Percentiles rank a stretch among this genome's conserved stretches.
These are phyloP conservation scores for Fusarium nanum DNA, from an alignment of 2,329 filamentous ascomycete species.

Conservation along the genomic window DNA sequence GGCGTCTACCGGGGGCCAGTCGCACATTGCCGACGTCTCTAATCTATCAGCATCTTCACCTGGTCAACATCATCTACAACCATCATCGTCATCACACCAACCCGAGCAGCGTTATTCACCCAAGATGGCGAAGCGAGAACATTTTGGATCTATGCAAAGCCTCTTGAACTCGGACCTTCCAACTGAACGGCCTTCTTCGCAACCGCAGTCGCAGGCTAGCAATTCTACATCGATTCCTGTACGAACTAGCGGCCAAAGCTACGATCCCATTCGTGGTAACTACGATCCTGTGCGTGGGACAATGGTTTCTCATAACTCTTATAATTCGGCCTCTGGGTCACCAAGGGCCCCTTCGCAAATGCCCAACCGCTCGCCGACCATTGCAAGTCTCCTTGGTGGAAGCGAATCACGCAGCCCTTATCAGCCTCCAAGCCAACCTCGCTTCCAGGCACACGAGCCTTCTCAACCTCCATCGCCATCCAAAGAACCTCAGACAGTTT, in stretches of 20 bases:
- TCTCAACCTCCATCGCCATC: constrained; percentile 59
- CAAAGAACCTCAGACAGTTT: constrained; percentile 50
- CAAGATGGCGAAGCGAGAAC: constrained; percentile 64
- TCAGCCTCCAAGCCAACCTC: constrained; percentile 46
- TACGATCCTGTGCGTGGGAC: constrained; percentile 74
- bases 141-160: constrained; percentile 64
- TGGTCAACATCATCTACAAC: constrained; percentile 48
- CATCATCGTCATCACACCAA: constrained; percentile 39
- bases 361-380: constrained; percentile 76
- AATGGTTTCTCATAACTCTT: constrained; percentile 64
- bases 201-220: constrained; percentile 49
- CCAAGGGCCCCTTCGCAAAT: constrained; percentile 58
- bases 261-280: constrained; percentile 88
- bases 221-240: constrained; percentile 59
- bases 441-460: constrained; percentile 52
- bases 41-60: constrained; percentile 44
- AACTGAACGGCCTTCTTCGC: constrained; percentile 35
- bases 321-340: constrained; percentile 59
- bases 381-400: constrained; percentile 81
- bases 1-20: constrained; percentile 38
- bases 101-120: constrained; percentile 55
- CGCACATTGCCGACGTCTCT: constrained; percentile 42
- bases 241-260: constrained; percentile 81
- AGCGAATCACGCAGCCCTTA: constrained; percentile 44
- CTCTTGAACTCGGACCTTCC: constrained; percentile 65